phyloP scores from a whole-genome alignment of 352 stramenopile species.

The Pelagophyceae sp. region DNA sequence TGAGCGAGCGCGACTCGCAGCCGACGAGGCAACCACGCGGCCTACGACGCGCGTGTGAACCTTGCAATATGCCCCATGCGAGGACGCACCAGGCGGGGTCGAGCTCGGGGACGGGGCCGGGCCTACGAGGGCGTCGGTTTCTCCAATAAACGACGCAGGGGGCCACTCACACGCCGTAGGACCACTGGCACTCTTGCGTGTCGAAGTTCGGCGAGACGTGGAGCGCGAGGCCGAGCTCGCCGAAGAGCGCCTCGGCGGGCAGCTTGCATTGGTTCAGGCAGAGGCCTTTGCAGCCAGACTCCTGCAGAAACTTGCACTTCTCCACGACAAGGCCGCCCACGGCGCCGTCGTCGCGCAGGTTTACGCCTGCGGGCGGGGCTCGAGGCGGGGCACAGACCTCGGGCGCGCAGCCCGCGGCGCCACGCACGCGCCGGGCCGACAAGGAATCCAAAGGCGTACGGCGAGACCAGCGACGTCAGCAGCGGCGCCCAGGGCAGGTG shows the following conservation, averaged over 20 bases:
- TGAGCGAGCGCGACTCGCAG: too few relatives aligned
- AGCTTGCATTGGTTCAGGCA: constrained; percentile 60
- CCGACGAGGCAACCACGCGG: too few relatives aligned
- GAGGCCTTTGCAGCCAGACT: constrained; percentile 51
- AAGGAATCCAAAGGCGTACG: constrained; percentile 55
- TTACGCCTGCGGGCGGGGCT: not conserved
- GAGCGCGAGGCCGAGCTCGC: constrained; percentile 48
- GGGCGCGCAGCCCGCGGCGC: too few relatives aligned
- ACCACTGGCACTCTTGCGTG: constrained; percentile 61
- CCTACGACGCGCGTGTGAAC: too few relatives aligned
- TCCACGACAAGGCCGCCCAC: constrained; percentile 54
- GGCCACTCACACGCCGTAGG: constrained; percentile 41
- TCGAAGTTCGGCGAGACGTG: constrained; percentile 55
- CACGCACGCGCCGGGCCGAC: constrained; percentile 37
- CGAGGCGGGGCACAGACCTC: not conserved
- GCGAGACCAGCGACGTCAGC: constrained; percentile 53
- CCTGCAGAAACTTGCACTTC: constrained; percentile 62
- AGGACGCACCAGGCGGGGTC: not conserved
- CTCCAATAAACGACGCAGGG: not conserved
- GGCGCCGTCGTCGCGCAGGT: constrained; percentile 14
- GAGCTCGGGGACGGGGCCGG: not conserved
- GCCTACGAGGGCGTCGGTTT: not conserved
- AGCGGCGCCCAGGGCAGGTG: constrained; percentile 49
- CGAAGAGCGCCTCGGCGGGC: constrained; percentile 55
- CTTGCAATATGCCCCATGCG: too few relatives aligned